Evolutionary conservation across 352 stramenopile species (phyloP).

Genomic region (Globisporangium nodosum): DNA sequence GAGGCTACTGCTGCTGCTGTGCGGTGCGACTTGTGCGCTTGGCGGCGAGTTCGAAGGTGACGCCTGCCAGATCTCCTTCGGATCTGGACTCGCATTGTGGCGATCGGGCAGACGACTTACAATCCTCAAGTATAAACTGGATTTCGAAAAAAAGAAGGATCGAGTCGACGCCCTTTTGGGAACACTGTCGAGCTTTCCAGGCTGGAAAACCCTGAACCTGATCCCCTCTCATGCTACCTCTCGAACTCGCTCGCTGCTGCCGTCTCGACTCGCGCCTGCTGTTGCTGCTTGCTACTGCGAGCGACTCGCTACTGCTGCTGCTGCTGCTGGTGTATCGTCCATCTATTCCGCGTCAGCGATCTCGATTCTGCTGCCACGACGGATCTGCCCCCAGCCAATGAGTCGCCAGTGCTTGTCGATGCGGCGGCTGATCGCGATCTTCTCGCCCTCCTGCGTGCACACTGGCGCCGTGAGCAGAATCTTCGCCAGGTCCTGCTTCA

Average conservation of each 20-base stretch:
- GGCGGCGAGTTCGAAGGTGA: neutral
- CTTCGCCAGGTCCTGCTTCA: conserved; percentile 98
- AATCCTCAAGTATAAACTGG: neutral
- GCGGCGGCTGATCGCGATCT: conserved; percentile 99
- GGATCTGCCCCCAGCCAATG: conserved; percentile 99
- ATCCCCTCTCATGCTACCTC: no score
- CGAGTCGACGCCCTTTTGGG: neutral
- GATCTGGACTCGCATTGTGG: neutral
- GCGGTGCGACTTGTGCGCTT: neutral
- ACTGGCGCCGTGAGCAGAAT: conserved; percentile 99
- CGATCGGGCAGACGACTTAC: neutral
- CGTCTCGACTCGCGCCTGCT: no score
- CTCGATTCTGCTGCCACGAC: conserved; percentile 94
- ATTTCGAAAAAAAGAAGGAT: neutral
- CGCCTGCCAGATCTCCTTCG: neutral
- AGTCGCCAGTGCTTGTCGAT: conserved; percentile 99
- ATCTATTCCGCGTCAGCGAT: conserved; percentile 84
- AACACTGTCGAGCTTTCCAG: neutral
- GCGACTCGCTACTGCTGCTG: neutral
- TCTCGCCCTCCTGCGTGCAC: conserved; percentile 99
- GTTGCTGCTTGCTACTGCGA: neutral
- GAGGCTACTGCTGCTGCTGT: neutral
- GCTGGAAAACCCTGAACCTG: neutral
- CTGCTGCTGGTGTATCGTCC: neutral
- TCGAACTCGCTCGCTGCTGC: no score